These are phyloP conservation scores for Aschersonia sp. DNA, from an alignment of 2,329 filamentous ascomycete genomes.

Conservation along the genomic window DNA sequence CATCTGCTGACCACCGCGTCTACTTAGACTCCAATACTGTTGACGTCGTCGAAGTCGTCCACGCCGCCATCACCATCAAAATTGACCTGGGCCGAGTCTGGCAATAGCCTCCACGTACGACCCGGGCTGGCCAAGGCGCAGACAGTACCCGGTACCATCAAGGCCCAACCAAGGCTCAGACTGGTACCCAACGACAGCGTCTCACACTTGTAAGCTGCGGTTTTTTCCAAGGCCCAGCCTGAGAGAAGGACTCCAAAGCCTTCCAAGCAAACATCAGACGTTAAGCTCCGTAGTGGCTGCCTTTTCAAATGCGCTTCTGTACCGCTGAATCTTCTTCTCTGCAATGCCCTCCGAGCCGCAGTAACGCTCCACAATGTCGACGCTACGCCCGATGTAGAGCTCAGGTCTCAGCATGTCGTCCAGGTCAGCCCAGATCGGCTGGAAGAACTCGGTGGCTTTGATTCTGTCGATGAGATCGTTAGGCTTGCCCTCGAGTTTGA, in stretches of 20 bases:
- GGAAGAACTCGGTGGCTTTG: slow-evolving; percentile 57
- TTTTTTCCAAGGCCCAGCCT: no score
- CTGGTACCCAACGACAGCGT: no score
- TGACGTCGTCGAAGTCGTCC: no score
- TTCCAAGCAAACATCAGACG: not conserved
- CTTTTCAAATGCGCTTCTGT: slow-evolving; percentile 18
- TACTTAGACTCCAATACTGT: no score
- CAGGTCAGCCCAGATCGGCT: slow-evolving; percentile 53
- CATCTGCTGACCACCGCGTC: no score
- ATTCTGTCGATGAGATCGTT: slow-evolving; percentile 79
- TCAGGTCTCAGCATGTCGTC: slow-evolving; percentile 52
- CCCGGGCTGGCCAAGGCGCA: no score
- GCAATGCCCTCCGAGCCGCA: slow-evolving; percentile 24
- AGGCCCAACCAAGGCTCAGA: no score
- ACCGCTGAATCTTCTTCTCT: slow-evolving; percentile 23
- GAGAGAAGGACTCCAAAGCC: not conserved
- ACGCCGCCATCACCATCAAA: no score
- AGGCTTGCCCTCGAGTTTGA: slow-evolving; percentile 44
- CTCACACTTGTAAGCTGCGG: no score
- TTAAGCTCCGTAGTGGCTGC: slow-evolving; percentile 3
- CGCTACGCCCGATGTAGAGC: slow-evolving; percentile 30
- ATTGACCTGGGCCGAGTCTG: no score
- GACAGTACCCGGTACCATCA: no score
- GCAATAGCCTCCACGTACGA: no score
- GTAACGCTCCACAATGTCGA: slow-evolving; percentile 29